phyloP scores from a whole-genome alignment of 1,284 basidiomycete species.

The Marasmius fiardii region DNA sequence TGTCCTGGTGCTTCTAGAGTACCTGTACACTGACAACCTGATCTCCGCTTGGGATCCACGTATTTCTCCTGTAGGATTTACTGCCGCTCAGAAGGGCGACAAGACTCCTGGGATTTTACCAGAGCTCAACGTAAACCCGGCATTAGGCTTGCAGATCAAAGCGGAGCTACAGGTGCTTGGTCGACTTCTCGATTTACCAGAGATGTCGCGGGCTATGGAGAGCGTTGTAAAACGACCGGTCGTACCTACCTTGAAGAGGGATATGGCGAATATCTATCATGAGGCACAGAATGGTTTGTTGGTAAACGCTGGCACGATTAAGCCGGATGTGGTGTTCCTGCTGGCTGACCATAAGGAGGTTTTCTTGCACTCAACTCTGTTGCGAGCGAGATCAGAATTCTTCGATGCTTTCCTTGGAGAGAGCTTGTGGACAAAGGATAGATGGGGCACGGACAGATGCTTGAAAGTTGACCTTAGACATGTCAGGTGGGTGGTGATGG shows the following conservation, averaged over 20 bases:
- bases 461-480: constrained; percentile 74
- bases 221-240: constrained; percentile 49
- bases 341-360: constrained; percentile 67
- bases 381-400: constrained; percentile 83
- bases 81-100: neutral
- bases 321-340: constrained; percentile 74
- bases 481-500: constrained; percentile 72
- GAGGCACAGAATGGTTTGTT: constrained; percentile 7
- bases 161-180: constrained; percentile 58
- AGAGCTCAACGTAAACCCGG: constrained; percentile 37
- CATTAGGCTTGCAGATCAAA: constrained; percentile 44
- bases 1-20: constrained; percentile 77
- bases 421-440: constrained; percentile 72
- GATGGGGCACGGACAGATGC: constrained; percentile 54
- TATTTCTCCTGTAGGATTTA: constrained; percentile 46
- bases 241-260: constrained; percentile 39
- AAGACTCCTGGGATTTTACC: constrained; percentile 19
- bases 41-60: constrained; percentile 86
- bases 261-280: constrained; percentile 33
- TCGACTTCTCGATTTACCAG: constrained; percentile 48
- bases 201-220: constrained; percentile 52
- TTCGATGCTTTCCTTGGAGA: constrained; percentile 88
- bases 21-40: constrained; percentile 86
- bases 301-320: constrained; percentile 24
- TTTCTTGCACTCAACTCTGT: constrained; percentile 68